phyloP scores from a whole-genome alignment of 139 green algal species.

The Haematococcus lacustris region DNA sequence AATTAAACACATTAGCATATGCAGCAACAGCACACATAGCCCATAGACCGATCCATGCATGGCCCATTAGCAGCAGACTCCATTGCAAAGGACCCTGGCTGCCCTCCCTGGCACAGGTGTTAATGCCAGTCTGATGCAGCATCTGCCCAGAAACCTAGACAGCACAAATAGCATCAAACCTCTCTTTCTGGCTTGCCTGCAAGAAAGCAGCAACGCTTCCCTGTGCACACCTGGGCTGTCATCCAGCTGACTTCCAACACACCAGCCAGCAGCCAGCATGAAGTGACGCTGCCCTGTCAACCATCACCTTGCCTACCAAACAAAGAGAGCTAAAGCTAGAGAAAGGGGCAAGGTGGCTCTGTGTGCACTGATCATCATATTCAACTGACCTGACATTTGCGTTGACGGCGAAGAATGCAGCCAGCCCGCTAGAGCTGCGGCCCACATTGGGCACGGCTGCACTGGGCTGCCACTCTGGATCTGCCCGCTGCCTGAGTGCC shows the following conservation, averaged over 20 bases:
- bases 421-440: conserved; percentile 63
- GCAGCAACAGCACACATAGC: too few relatives aligned
- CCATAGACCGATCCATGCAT: too few relatives aligned
- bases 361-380: background rate
- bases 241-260: background rate
- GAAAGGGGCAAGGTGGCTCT: too few relatives aligned
- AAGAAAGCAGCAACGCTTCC: background rate
- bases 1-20: too few relatives aligned
- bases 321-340: background rate
- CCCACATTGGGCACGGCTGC: conserved; percentile 60
- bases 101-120: too few relatives aligned
- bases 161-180: too few relatives aligned
- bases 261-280: too few relatives aligned
- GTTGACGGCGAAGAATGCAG: conserved; percentile 69
- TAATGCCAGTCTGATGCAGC: too few relatives aligned
- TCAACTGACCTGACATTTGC: conserved; percentile 57
- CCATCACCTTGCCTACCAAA: background rate
- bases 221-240: background rate
- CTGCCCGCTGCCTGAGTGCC: conserved; percentile 25
- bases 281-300: background rate
- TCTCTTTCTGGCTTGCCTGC: too few relatives aligned
- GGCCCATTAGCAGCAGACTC: too few relatives aligned
- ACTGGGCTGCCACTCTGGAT: conserved; percentile 67
- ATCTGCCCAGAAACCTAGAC: too few relatives aligned
- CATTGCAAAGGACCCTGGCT: too few relatives aligned